Evolutionary conservation across 768 basidiomycete genomes (phyloP).

Genomic region (Kwoniella botswanensis): DNA sequence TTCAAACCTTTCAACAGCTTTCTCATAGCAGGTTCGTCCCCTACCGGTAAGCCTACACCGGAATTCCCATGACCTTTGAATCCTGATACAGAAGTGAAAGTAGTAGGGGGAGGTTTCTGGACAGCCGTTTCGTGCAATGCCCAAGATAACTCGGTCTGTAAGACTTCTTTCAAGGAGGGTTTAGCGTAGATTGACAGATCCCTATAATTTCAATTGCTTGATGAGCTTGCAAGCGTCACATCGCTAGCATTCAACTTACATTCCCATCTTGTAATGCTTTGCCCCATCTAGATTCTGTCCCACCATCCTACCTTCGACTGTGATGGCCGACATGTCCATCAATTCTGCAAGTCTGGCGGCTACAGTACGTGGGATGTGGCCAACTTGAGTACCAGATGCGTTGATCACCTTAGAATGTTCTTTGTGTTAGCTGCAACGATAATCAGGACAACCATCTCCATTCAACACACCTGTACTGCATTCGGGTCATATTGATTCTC

Average conservation of each 20-base stretch:
- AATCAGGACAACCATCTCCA: conserved; percentile 59
- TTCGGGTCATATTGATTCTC: conserved; percentile 58
- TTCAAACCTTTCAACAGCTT: conserved; percentile 71
- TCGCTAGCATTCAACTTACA: background rate
- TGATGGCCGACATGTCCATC: conserved; percentile 69
- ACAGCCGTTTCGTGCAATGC: conserved; percentile 73
- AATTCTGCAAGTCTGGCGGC: conserved; percentile 71
- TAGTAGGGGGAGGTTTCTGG: conserved; percentile 57
- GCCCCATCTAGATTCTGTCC: conserved; percentile 59
- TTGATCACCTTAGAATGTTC: conserved; percentile 66
- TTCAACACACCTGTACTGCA: conserved; percentile 61
- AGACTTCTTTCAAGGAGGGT: conserved; percentile 64
- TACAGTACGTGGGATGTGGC: conserved; percentile 72
- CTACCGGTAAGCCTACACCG: conserved; percentile 6
- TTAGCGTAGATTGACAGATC: conserved; percentile 74
- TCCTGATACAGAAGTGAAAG: background rate
- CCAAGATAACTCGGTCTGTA: conserved; percentile 75
- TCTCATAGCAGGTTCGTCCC: conserved; percentile 69
- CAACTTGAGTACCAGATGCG: conserved; percentile 74
- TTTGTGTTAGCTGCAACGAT: background rate
- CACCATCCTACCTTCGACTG: conserved; percentile 70
- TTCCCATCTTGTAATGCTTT: conserved; percentile 26
- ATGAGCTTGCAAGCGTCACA: background rate
- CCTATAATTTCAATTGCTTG: conserved; percentile 57
- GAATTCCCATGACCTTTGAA: conserved; percentile 24